phyloP scores from a whole-genome alignment of 2,329 filamentous ascomycete genomes.

The Curvularia eragrostidis region DNA sequence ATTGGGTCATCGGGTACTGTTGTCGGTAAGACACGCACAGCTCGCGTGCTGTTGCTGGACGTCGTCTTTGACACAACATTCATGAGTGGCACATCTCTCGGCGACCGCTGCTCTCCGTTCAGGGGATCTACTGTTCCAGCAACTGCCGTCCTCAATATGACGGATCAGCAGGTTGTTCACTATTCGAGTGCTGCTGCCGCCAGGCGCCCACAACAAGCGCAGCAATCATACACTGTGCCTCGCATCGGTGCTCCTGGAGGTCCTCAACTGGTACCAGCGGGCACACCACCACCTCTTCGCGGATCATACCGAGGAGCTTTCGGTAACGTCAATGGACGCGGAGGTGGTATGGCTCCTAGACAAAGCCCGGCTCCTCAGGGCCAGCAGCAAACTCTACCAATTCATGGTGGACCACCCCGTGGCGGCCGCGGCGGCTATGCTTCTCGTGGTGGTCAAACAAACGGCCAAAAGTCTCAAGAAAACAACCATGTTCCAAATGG shows the following conservation, averaged over 20 bases:
- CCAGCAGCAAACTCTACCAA: constrained; percentile 48
- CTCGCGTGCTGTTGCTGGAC: constrained; percentile 82
- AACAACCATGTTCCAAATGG: constrained; percentile 35
- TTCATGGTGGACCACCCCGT: constrained; percentile 48
- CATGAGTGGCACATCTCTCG: constrained; percentile 94
- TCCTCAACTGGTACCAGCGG: constrained; percentile 66
- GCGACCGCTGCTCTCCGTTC: constrained; percentile 90
- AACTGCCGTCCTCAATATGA: constrained; percentile 87
- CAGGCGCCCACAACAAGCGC: constrained; percentile 57
- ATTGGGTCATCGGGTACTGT: constrained; percentile 92
- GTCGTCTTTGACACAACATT: constrained; percentile 93
- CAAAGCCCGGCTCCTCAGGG: constrained; percentile 37
- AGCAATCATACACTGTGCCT: constrained; percentile 60
- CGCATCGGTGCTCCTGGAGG: constrained; percentile 64
- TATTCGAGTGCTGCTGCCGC: constrained; percentile 66
- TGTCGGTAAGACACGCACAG: constrained; percentile 89
- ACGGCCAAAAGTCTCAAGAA: constrained; percentile 33
- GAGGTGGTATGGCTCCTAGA: constrained; percentile 46
- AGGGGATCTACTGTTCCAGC: constrained; percentile 89
- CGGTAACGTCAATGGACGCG: constrained; percentile 54
- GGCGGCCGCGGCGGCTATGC: constrained; percentile 50
- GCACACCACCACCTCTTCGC: constrained; percentile 63
- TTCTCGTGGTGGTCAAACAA: constrained; percentile 39
- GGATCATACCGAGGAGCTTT: constrained; percentile 66
- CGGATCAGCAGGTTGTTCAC: constrained; percentile 78